Conservation (phyloP, 2,329 filamentous ascomycete species). For the Talaromyces atroroseus region DNA sequence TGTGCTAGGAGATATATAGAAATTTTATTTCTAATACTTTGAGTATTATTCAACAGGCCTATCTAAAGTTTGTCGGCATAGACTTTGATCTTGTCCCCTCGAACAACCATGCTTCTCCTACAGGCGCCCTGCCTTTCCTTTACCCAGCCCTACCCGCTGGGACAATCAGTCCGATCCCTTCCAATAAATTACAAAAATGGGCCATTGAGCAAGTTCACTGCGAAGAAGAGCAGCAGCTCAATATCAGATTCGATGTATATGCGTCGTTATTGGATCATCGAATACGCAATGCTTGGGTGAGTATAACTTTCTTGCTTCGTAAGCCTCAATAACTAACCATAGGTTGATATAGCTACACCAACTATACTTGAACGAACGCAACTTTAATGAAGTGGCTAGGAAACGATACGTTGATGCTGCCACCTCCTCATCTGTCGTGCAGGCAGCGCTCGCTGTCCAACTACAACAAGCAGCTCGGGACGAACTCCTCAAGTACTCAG, state of each 20-base stretch:
- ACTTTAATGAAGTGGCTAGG: conserved; percentile 60
- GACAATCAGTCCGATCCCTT: conserved; percentile 48
- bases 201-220: conserved; percentile 48
- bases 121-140: conserved; percentile 82
- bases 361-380: conserved; percentile 68
- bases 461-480: conserved; percentile 67
- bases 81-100: conserved; percentile 64
- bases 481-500: conserved; percentile 62
- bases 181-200: conserved; percentile 66
- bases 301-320: conserved; percentile 17
- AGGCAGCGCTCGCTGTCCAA: conserved; percentile 56
- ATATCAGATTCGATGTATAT: conserved; percentile 66
- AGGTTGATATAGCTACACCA: conserved; percentile 57
- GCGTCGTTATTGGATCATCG: conserved; percentile 67
- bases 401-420: conserved; percentile 65
- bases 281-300: conserved; percentile 81
- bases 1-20: background rate
- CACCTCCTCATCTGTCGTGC: conserved; percentile 58
- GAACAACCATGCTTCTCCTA: conserved; percentile 89
- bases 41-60: conserved; percentile 54
- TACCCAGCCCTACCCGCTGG: conserved; percentile 50
- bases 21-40: background rate
- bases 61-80: conserved; percentile 70
- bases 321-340: conserved; percentile 1
- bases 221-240: conserved; percentile 46